phyloP scores from a whole-genome alignment of 805 yeast genomes.

The Isabelozyma heimii region DNA sequence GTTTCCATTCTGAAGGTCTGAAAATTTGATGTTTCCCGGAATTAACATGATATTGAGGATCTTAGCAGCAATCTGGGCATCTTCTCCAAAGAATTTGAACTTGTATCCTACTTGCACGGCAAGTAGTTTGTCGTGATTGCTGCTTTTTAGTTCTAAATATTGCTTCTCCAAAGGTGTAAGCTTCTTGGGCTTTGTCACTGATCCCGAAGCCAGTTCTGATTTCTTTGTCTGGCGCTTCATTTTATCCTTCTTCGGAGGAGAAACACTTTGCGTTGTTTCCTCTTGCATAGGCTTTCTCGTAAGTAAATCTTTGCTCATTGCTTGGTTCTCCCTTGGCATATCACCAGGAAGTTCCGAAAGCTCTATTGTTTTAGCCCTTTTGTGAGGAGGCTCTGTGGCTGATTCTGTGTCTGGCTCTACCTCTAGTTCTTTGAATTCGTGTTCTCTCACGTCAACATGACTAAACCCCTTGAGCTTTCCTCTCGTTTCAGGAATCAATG shows the following conservation, averaged over 20 bases:
- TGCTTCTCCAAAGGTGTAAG: slow-evolving; percentile 79
- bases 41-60: slow-evolving; percentile 68
- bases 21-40: slow-evolving; percentile 61
- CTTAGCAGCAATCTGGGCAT: slow-evolving; percentile 69
- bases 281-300: too few relatives aligned
- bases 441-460: not conserved
- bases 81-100: slow-evolving; percentile 81
- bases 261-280: not conserved
- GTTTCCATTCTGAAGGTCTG: slow-evolving; percentile 53
- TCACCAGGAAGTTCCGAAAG: too few relatives aligned
- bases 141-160: slow-evolving; percentile 59
- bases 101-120: slow-evolving; percentile 91
- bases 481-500: not conserved
- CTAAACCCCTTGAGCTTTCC: not conserved
- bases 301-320: too few relatives aligned
- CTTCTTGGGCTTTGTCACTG: slow-evolving; percentile 4
- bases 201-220: slow-evolving; percentile 26
- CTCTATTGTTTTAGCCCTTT: slow-evolving; percentile 1
- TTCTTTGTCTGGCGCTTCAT: slow-evolving; percentile 11
- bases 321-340: too few relatives aligned
- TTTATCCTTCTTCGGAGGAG: not conserved
- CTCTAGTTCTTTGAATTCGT: too few relatives aligned
- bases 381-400: not conserved
- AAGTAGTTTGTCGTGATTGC: slow-evolving; percentile 64
- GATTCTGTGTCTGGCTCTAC: not conserved